Evolutionary conservation across 306 rosid genomes (phyloP).

Genomic region (Dalbergia cultrata): DNA sequence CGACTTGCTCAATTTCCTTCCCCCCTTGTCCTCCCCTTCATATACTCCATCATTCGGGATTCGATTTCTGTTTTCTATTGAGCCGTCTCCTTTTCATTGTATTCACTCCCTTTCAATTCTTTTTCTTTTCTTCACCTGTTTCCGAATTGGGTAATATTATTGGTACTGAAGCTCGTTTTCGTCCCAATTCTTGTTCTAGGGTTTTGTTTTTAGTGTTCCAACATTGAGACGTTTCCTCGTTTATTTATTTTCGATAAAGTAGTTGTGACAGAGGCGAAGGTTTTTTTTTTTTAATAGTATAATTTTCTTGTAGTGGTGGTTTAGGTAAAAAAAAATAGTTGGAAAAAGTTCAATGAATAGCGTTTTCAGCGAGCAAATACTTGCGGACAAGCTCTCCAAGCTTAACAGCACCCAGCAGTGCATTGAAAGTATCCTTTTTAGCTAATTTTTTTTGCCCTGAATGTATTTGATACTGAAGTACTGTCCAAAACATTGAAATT

Average conservation of each 20-base stretch:
- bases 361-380: slow-evolving; percentile 79
- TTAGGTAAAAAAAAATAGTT: slow-evolving; percentile 29
- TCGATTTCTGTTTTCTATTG: not conserved
- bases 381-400: slow-evolving; percentile 90
- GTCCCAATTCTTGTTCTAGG: slow-evolving; percentile 34
- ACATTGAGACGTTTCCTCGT: not conserved
- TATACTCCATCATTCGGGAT: no score
- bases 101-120: not conserved
- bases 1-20: no score
- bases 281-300: slow-evolving; percentile 23
- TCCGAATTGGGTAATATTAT: slow-evolving; percentile 14
- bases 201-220: slow-evolving; percentile 12
- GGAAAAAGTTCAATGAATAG: slow-evolving; percentile 64
- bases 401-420: slow-evolving; percentile 88
- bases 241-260: slow-evolving; percentile 11
- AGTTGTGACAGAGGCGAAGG: slow-evolving; percentile 29
- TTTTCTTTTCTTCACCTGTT: not conserved
- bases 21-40: no score
- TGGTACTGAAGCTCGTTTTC: slow-evolving; percentile 19
- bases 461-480: not conserved
- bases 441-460: no score
- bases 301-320: slow-evolving; percentile 15
- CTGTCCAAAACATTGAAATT: not conserved
- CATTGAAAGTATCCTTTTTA: slow-evolving; percentile 82
- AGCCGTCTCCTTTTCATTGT: not conserved